A percentile compares a stretch with the other conserved stretches of the same genome.
Evolutionary conservation across 2,329 filamentous ascomycete species (phyloP).

Genomic region (Paecilomyces variotii): DNA sequence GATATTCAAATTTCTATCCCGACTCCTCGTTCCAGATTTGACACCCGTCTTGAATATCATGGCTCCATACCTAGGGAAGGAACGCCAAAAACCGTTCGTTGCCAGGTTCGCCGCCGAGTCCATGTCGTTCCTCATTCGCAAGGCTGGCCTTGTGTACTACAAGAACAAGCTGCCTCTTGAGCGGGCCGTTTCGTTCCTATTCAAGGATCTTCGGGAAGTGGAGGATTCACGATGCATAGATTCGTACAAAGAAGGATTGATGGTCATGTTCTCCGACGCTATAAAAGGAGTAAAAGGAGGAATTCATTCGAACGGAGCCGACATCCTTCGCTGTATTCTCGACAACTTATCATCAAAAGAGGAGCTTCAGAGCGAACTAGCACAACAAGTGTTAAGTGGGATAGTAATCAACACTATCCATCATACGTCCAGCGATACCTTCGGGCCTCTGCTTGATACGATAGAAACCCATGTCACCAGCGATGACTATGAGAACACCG

Average conservation of each 20-base stretch:
- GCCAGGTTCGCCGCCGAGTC: constrained; percentile 90
- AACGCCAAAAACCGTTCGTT: constrained; percentile 75
- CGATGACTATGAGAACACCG: constrained; percentile 25
- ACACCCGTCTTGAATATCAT: constrained; percentile 77
- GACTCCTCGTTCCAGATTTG: constrained; percentile 76
- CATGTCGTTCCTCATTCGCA: constrained; percentile 86
- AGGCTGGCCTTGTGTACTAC: constrained; percentile 70
- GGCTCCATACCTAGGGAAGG: constrained; percentile 73
- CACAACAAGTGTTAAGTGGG: constrained; percentile 62
- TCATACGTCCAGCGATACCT: constrained; percentile 66
- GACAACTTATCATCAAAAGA: constrained; percentile 22
- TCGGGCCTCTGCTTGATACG: constrained; percentile 58
- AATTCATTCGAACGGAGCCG: constrained; percentile 49
- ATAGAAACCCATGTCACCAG: constrained; percentile 46
- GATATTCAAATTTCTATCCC: constrained; percentile 93
- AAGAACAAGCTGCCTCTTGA: constrained; percentile 62
- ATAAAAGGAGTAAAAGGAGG: constrained; percentile 54
- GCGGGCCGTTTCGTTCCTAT: constrained; percentile 62
- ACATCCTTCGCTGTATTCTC: constrained; percentile 47
- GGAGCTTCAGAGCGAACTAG: constrained; percentile 19
- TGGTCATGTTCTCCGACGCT: constrained; percentile 85
- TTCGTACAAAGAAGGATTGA: constrained; percentile 77
- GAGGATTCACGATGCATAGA: constrained; percentile 26
- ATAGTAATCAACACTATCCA: constrained; percentile 76
- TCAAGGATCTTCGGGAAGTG: constrained; percentile 53